Evolutionary conservation across 805 yeast species (phyloP), one percentile per base, ranked within the genome.

Genomic region (Candida cerambycidarum): DNA sequence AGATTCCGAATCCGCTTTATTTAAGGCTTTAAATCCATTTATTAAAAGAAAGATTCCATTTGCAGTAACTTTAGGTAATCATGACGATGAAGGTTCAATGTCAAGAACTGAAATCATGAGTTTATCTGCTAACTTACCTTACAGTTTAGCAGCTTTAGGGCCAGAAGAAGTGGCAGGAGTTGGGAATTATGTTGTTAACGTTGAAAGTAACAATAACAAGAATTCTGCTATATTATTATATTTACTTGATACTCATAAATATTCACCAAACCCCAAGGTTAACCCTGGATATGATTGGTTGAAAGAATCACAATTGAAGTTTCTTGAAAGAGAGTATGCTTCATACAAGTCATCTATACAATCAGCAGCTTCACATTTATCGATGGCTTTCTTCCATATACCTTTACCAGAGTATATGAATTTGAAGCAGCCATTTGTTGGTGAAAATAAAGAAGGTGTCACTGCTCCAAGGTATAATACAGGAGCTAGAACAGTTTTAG

Each of bases 341-440:
- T 19, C 41, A 9, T 52, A 63, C 29, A 50, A 63, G 35, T 48
- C 56, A 40, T 51, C 59, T 13, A 48, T 59, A 21, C 58, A 65
- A 13, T 48, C 61, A 11, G 47, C 72, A 1, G 65, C 67, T 13
- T 62, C 62, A 4, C 83, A 79, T 29, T 56, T 87, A 47, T 74
- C 89, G 10, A 81, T 93, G 89, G 96, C 95, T 0, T 92, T 93
- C 55, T 86, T 90, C 73, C 99, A 93, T 58, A 90, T 93, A 23
- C 99, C 99, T 0, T 52, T 90, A 13, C 93, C 96, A 1, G 98
- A 93, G 61, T 90, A 80, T 59, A 65, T 80, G 44, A 73, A 83
- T 46, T 41, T 67, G 16, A 47, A 61, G 6, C 70, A 62, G 46
- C 67, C 72, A 8, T 52, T 72, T n/a, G 69, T 83, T 5, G 99